Percentiles rank a stretch among this genome's conserved stretches.
Conservation (phyloP, 495 filamentous ascomycete species). For the Jackrogersella minutella region DNA sequence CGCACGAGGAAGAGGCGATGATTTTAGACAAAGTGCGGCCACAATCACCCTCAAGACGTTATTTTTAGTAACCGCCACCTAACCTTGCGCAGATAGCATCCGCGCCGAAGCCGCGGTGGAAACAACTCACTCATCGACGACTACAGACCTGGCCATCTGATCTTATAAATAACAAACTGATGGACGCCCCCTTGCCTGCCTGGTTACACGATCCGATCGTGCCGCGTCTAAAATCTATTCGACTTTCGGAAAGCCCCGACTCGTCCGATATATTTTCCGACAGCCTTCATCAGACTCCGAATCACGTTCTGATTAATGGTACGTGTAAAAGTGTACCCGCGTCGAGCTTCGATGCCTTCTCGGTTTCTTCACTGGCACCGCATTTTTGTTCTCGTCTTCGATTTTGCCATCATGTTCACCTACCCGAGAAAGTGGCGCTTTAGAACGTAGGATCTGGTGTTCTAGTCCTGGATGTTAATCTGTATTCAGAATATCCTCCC, state of each 20-base stretch:
- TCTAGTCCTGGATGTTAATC: constrained; percentile 22
- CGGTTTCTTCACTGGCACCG: not conserved
- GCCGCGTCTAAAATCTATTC: constrained; percentile 66
- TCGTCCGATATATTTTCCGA: constrained; percentile 66
- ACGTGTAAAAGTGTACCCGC: constrained; percentile 19
- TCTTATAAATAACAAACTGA: constrained; percentile 75
- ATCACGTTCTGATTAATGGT: constrained; percentile 88
- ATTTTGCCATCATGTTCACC: not conserved
- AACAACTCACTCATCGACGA: constrained; percentile 80
- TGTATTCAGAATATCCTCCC: constrained; percentile 71
- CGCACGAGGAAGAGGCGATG: constrained; percentile 71
- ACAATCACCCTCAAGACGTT: not conserved
- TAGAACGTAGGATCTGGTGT: constrained; percentile 1
- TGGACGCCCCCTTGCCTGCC: constrained; percentile 74
- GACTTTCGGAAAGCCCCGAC: constrained; percentile 40
- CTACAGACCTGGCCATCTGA: constrained; percentile 90
- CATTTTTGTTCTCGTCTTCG: not conserved
- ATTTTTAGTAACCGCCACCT: constrained; percentile 1
- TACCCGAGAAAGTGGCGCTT: constrained; percentile 1
- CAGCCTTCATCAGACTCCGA: constrained; percentile 78
- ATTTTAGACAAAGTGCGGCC: constrained; percentile 72
- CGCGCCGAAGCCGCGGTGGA: constrained; percentile 83
- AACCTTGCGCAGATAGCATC: constrained; percentile 53
- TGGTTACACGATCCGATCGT: constrained; percentile 81
- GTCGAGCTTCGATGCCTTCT: not conserved